A percentile compares a stretch with the other conserved stretches of the same genome.
Conservation (phyloP, 73 alveolate genomes). For the Paramecium tetraurelia region DNA sequence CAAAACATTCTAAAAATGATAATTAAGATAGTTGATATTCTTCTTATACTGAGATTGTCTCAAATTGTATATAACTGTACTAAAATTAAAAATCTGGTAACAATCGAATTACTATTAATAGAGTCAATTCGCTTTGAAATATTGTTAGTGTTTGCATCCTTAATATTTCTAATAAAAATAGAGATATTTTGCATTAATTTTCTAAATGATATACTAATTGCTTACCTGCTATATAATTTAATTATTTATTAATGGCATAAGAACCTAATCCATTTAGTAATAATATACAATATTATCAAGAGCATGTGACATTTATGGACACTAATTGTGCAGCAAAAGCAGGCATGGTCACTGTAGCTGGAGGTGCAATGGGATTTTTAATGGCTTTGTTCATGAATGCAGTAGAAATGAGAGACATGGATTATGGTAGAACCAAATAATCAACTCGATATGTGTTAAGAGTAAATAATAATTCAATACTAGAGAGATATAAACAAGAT, state of each 20-base stretch:
- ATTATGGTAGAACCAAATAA: conserved; percentile 49
- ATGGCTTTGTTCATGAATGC: conserved; percentile 64
- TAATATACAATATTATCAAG: not conserved
- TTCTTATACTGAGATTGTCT: too few relatives aligned
- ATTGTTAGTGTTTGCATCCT: not conserved
- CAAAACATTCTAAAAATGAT: too few relatives aligned
- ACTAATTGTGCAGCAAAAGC: conserved; percentile 55
- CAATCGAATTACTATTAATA: too few relatives aligned
- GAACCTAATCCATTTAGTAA: conserved; percentile 44
- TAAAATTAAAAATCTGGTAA: too few relatives aligned
- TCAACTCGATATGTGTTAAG: conserved; percentile 14
- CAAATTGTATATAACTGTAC: too few relatives aligned
- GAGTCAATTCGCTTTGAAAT: too few relatives aligned
- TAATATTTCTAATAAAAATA: not conserved
- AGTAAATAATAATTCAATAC: not conserved
- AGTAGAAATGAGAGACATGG: conserved; percentile 66
- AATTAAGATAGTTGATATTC: too few relatives aligned
- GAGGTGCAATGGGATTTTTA: conserved; percentile 62
- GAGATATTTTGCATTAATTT: not conserved
- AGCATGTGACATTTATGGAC: conserved; percentile 26
- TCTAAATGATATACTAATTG: not conserved
- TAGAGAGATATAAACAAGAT: conserved; percentile 49
- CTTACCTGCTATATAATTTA: not conserved
- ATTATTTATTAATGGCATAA: conserved; percentile 2
- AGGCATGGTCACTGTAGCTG: conserved; percentile 57